These are phyloP conservation scores for Fraxinus americana DNA, from an alignment of 257 asterid species.

Conservation along the genomic window DNA sequence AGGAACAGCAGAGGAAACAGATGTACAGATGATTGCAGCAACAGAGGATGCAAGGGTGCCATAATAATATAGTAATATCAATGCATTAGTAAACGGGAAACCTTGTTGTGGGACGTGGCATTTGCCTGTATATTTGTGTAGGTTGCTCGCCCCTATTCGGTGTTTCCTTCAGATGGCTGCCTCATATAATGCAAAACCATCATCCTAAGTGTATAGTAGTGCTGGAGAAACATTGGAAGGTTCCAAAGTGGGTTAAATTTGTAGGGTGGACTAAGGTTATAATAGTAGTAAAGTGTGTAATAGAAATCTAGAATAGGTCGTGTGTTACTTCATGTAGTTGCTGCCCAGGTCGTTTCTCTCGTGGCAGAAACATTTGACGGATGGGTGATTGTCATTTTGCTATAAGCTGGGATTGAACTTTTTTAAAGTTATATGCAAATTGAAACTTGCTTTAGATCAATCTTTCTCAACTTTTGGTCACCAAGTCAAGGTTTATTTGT, in stretches of 20 bases:
- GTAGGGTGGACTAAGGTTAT: constrained; percentile 34
- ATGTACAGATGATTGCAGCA: constrained; percentile 55
- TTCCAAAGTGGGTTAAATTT: constrained; percentile 21
- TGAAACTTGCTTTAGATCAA: background rate
- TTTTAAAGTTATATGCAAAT: background rate
- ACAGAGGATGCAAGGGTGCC: constrained; percentile 61
- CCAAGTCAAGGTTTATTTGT: no score
- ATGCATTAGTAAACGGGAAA: constrained; percentile 20
- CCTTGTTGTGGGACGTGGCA: constrained; percentile 44
- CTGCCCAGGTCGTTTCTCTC: constrained; percentile 94
- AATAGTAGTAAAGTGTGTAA: constrained; percentile 31
- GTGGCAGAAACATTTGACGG: constrained; percentile 55
- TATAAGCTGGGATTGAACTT: background rate
- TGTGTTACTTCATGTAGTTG: constrained; percentile 36
- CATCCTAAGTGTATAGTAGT: constrained; percentile 60
- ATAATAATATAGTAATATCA: constrained; percentile 23
- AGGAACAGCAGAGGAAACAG: constrained; percentile 51
- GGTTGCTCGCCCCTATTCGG: constrained; percentile 55
- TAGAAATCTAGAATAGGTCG: constrained; percentile 44
- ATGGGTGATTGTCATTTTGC: constrained; percentile 14
- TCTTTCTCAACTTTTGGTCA: background rate
- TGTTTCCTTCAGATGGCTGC: constrained; percentile 30
- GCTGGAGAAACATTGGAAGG: constrained; percentile 27
- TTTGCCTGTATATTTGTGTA: constrained; percentile 70
- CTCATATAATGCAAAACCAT: constrained; percentile 33